phyloP scores from a whole-genome alignment of 2,329 filamentous ascomycete species.

The Colletotrichum costaricense region DNA sequence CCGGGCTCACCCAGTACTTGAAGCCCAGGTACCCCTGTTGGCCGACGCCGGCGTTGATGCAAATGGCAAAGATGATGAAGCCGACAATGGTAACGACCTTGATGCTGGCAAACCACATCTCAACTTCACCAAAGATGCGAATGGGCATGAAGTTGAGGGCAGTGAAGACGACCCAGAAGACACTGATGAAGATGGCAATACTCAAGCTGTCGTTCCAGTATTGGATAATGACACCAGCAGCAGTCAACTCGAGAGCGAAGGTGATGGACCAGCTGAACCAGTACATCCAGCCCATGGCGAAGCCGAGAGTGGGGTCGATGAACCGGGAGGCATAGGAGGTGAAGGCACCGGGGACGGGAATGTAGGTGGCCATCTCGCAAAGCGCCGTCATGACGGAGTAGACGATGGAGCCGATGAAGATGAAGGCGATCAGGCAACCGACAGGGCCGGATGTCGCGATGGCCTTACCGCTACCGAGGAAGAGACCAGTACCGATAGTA shows the following conservation, averaged over 20 bases:
- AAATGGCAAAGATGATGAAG: constrained; percentile 82
- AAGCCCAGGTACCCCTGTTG: constrained; percentile 80
- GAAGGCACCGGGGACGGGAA: constrained; percentile 82
- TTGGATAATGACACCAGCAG: constrained; percentile 79
- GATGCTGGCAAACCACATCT: constrained; percentile 82
- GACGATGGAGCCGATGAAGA: constrained; percentile 77
- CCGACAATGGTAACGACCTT: constrained; percentile 81
- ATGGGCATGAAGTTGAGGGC: constrained; percentile 78
- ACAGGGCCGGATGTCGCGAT: constrained; percentile 73
- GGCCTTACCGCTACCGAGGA: constrained; percentile 74
- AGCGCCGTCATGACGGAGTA: constrained; percentile 80
- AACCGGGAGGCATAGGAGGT: constrained; percentile 82
- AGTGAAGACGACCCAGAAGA: constrained; percentile 80
- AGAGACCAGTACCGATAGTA: constrained; percentile 79
- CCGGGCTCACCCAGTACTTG: constrained; percentile 75
- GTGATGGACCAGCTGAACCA: constrained; percentile 84
- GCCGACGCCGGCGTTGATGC: constrained; percentile 78
- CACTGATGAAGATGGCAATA: constrained; percentile 77
- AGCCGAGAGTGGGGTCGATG: constrained; percentile 77
- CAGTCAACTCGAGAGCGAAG: constrained; percentile 78
- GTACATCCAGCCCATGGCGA: constrained; percentile 86
- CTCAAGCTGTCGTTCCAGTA: constrained; percentile 75
- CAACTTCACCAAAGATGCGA: constrained; percentile 79
- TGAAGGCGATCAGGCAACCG: constrained; percentile 74
- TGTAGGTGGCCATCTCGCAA: constrained; percentile 81